Percentiles rank a stretch among this genome's conserved stretches.
These are phyloP conservation scores for Fusarium domesticum DNA, from an alignment of 2,329 filamentous ascomycete species.

Conservation along the genomic window DNA sequence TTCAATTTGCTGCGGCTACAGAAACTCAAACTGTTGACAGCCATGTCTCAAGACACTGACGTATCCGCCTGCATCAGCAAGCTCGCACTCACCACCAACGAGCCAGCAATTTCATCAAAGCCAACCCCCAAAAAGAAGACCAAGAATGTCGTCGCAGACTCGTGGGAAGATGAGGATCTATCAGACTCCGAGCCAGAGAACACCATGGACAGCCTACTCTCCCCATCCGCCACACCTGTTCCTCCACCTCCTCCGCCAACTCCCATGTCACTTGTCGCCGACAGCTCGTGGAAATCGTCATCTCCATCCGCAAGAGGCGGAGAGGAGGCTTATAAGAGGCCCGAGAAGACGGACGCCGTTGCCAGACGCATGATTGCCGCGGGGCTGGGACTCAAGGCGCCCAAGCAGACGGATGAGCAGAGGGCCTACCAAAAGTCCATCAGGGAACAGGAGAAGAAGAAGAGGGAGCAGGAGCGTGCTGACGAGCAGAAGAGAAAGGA, in stretches of 20 bases:
- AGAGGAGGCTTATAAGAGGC: slow-evolving; percentile 43
- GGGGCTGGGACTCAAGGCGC: slow-evolving; percentile 76
- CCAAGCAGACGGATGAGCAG: slow-evolving; percentile 84
- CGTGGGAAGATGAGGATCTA: slow-evolving; percentile 58
- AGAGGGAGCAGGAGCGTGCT: slow-evolving; percentile 67
- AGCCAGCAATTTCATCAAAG: slow-evolving; percentile 23
- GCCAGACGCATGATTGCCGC: slow-evolving; percentile 87
- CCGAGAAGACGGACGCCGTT: slow-evolving; percentile 91
- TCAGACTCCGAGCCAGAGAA: slow-evolving; percentile 42
- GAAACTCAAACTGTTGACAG: no score
- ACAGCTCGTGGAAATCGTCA: slow-evolving; percentile 19
- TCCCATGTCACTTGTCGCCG: slow-evolving; percentile 53
- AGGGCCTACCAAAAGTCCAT: slow-evolving; percentile 78
- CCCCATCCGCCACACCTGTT: slow-evolving; percentile 35
- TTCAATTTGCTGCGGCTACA: no score
- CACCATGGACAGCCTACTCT: slow-evolving; percentile 41
- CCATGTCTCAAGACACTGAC: slow-evolving; percentile 27
- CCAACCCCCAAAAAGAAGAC: slow-evolving; percentile 29
- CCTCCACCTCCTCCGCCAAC: slow-evolving; percentile 66
- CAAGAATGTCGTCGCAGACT: slow-evolving; percentile 37
- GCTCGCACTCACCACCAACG: slow-evolving; percentile 30
- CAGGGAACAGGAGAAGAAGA: slow-evolving; percentile 79
- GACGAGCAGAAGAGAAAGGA: slow-evolving; percentile 58
- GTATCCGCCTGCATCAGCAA: slow-evolving; percentile 32
- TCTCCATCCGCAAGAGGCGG: slow-evolving; percentile 4